Evolutionary conservation across 2,329 filamentous ascomycete species (phyloP), one percentile per base, ranked within the genome.

Genomic region (Arthrobotrys sphaeroides): DNA sequence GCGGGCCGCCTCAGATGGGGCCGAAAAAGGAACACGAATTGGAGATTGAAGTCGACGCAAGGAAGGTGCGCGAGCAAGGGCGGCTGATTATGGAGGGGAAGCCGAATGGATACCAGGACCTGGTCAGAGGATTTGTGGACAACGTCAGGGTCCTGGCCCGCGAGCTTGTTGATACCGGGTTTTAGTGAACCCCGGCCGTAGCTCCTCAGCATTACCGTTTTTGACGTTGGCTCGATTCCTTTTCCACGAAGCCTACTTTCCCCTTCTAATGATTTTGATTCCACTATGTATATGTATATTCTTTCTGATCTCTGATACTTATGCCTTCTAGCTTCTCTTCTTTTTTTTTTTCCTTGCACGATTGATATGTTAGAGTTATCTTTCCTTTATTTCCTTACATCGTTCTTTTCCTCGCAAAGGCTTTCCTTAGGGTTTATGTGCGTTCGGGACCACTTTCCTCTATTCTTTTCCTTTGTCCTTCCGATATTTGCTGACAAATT

Each of bases 81-180:
- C 83, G 84, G 36, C 85, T 86, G 67, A 86, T 88, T 22, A 83
- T 85, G 78, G 82, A 81, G 3, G 84, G 84, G 1, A 83, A 86
- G 66, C 84, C 85, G 4, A 88, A 90, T 78, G 87, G 86, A 61
- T 93, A 90, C 80, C 85, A 88, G 65, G 86, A 89, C 49, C 82
- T 94, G 12, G 87, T 95, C 2, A 89, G 90, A 76, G 90, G 90
- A 0, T 87, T 95, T 77, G 83, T 94, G 67, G 90, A 93, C 81
- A 94, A 95, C 78, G 84, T 91, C 36, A 85, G 88, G 16, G 84
- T 89, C 26, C 82, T 92, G 33, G 85, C 87, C 0, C 80, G 82
- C 62, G 78, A 76, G 59, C 73, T 76, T 47, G 72, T 64, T 28
- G 73, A 69, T 22, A n/a, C 36, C 24, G 57, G 47, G 26, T 69